Conservation (phyloP, 768 basidiomycete species). For the Boletus huronensis region DNA sequence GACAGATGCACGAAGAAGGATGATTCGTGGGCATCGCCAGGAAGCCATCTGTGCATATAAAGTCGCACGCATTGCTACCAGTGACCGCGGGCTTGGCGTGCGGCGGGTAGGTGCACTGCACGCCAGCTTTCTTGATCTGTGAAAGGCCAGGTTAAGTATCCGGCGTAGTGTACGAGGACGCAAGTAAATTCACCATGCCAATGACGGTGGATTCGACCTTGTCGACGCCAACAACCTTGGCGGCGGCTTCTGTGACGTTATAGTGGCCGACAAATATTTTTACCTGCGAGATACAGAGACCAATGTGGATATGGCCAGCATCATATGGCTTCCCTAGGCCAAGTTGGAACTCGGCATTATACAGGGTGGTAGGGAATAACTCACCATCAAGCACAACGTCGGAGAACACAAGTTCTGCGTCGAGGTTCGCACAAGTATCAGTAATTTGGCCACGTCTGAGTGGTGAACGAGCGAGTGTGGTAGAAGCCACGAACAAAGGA, state of each 20-base stretch:
- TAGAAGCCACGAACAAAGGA: constrained; percentile 18
- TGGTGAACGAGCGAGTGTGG: constrained; percentile 15
- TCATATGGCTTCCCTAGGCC: constrained; percentile 17
- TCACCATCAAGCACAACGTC: constrained; percentile 14
- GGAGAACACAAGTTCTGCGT: constrained; percentile 15
- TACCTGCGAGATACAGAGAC: constrained; percentile 31
- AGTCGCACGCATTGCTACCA: constrained; percentile 24
- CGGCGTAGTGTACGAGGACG: not conserved
- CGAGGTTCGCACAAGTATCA: constrained; percentile 18
- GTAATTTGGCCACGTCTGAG: constrained; percentile 2
- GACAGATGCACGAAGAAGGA: constrained; percentile 29
- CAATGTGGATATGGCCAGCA: constrained; percentile 27
- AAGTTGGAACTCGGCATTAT: not conserved
- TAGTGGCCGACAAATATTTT: constrained; percentile 22
- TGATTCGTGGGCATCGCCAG: constrained; percentile 14
- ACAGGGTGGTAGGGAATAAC: not conserved
- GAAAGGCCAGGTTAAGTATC: not conserved
- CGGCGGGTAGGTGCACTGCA: constrained; percentile 33
- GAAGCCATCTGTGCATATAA: constrained; percentile 30
- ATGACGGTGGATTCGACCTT: constrained; percentile 21
- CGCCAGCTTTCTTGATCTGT: constrained; percentile 24
- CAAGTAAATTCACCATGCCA: constrained; percentile 19
- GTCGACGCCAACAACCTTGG: constrained; percentile 19
- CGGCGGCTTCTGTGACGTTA: constrained; percentile 20
- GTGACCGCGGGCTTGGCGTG: constrained; percentile 24